phyloP scores from a whole-genome alignment of 2,329 filamentous ascomycete genomes.

The Penicillium sp. region DNA sequence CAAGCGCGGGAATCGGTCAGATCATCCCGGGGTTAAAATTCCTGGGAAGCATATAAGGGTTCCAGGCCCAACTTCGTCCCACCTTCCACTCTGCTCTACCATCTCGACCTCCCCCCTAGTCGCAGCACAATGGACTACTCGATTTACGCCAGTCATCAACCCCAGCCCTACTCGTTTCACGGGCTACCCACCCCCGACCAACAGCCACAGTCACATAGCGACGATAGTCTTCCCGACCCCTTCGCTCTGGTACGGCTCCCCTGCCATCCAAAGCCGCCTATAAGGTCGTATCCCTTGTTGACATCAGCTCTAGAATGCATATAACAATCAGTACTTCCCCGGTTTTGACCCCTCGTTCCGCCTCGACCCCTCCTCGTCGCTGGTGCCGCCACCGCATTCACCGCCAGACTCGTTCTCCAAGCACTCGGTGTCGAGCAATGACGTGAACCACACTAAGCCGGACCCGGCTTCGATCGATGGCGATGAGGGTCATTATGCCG shows the following conservation, averaged over 20 bases:
- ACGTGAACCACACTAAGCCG: conserved; percentile 17
- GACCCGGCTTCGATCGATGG: conserved; percentile 32
- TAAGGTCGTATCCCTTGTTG: conserved; percentile 3
- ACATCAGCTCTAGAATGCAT: conserved; percentile 30
- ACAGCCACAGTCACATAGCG: conserved; percentile 37
- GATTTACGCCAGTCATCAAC: conserved; percentile 46
- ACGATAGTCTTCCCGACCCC: conserved; percentile 48
- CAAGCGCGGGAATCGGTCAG: conserved; percentile 5
- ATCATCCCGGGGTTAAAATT: conserved; percentile 6
- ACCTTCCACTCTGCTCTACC: neutral
- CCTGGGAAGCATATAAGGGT: neutral
- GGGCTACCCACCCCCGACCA: conserved; percentile 45
- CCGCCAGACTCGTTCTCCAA: conserved; percentile 38
- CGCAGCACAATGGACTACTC: conserved; percentile 54
- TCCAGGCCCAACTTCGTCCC: neutral
- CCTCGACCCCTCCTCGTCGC: conserved; percentile 31
- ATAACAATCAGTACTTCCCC: conserved; percentile 34
- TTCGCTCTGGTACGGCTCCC: conserved; percentile 29
- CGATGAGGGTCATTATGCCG: conserved; percentile 25
- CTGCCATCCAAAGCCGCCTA: neutral
- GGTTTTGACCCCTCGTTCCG: conserved; percentile 41
- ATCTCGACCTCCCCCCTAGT: neutral
- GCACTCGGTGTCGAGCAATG: conserved; percentile 33
- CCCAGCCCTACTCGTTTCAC: conserved; percentile 51
- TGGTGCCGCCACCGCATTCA: conserved; percentile 35